A percentile compares a stretch with the other conserved stretches of the same genome.
Evolutionary conservation across 345 rosid species (phyloP).

Genomic region (Boechera retrofracta): DNA sequence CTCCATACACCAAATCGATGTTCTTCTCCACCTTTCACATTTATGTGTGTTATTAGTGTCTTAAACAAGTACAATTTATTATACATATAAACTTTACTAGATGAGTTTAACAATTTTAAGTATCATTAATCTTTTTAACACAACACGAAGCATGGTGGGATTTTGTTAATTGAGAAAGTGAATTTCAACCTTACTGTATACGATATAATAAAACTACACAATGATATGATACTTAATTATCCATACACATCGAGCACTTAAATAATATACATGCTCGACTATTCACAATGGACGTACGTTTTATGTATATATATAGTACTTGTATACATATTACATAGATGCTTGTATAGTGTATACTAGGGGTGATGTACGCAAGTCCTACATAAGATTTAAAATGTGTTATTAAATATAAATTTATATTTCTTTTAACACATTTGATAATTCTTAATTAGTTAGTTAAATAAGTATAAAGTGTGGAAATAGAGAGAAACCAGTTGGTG

Average conservation of each 20-base stretch:
- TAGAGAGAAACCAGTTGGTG: slow-evolving; percentile 38
- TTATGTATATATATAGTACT: not conserved
- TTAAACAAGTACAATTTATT: not conserved
- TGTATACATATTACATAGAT: slow-evolving; percentile 6
- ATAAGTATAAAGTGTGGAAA: not conserved
- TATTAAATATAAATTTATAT: too few relatives aligned
- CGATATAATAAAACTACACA: not conserved
- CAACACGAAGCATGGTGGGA: slow-evolving; percentile 1
- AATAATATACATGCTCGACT: not conserved
- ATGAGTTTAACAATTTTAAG: not conserved
- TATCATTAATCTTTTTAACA: not conserved
- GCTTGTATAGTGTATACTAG: not conserved
- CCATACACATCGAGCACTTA: not conserved
- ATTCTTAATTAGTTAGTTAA: not conserved
- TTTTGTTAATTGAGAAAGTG: not conserved
- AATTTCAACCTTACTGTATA: not conserved
- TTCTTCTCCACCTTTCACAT: slow-evolving; percentile 43
- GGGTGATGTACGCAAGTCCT: too few relatives aligned
- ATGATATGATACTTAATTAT: not conserved
- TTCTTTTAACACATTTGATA: too few relatives aligned
- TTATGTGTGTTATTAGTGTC: slow-evolving; percentile 19
- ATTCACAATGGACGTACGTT: slow-evolving; percentile 5
- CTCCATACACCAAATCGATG: slow-evolving; percentile 50
- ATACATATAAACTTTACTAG: not conserved
- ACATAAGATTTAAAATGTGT: too few relatives aligned